Evolutionary conservation across 2,329 filamentous ascomycete species (phyloP).

Genomic region (Colletotrichum acutatum): DNA sequence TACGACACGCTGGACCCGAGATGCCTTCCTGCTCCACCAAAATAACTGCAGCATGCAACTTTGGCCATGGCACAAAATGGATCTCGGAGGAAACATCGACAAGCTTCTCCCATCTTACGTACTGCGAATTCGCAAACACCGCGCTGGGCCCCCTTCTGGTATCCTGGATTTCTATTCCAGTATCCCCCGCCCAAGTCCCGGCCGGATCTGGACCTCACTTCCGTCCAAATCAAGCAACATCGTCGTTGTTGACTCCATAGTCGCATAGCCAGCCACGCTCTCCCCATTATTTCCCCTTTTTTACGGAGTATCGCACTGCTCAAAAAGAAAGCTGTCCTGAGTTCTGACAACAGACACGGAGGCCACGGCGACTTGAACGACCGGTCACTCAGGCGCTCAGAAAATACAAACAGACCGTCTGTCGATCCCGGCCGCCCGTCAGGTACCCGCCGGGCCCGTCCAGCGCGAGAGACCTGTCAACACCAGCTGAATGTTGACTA

Average conservation of each 20-base stretch:
- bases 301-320: background rate
- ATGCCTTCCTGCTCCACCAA: background rate
- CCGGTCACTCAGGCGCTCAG: background rate
- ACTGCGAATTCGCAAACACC: slow-evolving; percentile 4
- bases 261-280: background rate
- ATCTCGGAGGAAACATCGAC: background rate
- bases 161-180: background rate
- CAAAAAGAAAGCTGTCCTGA: background rate
- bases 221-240: slow-evolving; percentile 9
- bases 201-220: slow-evolving; percentile 9
- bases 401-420: slow-evolving; percentile 15
- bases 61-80: slow-evolving; percentile 6
- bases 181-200: background rate
- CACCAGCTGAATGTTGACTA: background rate
- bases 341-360: background rate
- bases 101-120: slow-evolving; percentile 5
- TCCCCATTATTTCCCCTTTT: background rate
- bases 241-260: background rate
- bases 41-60: background rate
- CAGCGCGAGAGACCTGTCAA: slow-evolving; percentile 5
- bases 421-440: background rate
- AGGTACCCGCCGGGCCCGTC: slow-evolving; percentile 26
- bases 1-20: background rate
- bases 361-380: background rate
- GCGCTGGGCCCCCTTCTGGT: background rate